These are phyloP conservation scores for Paramecium biaurelia DNA, from an alignment of 73 alveolate species.

Conservation along the genomic window DNA sequence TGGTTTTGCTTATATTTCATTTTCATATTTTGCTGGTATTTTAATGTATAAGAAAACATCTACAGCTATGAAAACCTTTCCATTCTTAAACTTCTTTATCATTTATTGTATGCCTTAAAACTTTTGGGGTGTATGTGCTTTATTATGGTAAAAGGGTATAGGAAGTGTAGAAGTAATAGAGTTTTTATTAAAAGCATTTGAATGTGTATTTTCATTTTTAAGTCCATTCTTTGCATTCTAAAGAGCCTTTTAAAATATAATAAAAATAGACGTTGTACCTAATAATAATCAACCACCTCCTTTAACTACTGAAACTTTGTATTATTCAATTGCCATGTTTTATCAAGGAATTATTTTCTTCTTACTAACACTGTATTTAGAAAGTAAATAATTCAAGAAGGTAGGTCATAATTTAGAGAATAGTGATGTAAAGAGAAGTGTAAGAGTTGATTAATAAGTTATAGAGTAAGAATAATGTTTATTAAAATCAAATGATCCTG, in stretches of 20 bases:
- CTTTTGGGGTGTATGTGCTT: conserved; percentile 20
- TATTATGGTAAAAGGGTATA: neutral
- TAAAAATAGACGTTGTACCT: neutral
- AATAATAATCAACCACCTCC: neutral
- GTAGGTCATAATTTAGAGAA: neutral
- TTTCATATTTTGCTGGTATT: conserved; percentile 16
- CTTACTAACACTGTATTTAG: neutral
- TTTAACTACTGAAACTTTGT: neutral
- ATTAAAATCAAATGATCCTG: neutral
- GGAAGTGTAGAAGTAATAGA: neutral
- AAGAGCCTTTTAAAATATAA: neutral
- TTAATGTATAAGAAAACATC: conserved; percentile 26
- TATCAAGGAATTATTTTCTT: neutral
- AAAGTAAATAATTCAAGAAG: neutral
- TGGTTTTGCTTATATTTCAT: neutral
- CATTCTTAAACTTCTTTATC: neutral
- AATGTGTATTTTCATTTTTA: neutral
- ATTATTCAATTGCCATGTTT: neutral
- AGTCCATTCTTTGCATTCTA: neutral
- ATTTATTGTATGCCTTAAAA: conserved; percentile 23
- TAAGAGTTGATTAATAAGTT: conserved; percentile 11
- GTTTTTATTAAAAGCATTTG: neutral
- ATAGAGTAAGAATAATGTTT: neutral
- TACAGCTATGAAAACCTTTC: conserved; percentile 32
- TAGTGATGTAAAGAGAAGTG: neutral